phyloP scores from a whole-genome alignment of 1,284 basidiomycete species.

The Phenoliferia sp. region DNA sequence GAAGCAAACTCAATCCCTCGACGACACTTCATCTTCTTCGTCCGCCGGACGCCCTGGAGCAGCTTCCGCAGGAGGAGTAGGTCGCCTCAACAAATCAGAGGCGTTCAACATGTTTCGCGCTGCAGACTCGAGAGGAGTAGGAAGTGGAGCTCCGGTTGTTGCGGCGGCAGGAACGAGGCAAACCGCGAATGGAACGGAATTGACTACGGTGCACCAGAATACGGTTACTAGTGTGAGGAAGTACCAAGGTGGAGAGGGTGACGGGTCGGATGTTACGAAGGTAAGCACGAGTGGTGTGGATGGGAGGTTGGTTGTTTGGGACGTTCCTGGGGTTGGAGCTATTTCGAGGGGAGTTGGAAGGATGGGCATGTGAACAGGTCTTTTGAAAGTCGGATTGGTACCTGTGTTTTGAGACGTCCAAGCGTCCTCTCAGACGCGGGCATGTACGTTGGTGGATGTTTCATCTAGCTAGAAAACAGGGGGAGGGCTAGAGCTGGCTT shows the following conservation, averaged over 20 bases:
- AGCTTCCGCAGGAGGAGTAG: slow-evolving; percentile 50
- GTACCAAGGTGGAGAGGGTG: slow-evolving; percentile 59
- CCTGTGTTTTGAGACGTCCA: neutral
- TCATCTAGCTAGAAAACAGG: no score
- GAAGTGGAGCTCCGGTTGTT: slow-evolving; percentile 44
- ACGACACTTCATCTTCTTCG: slow-evolving; percentile 52
- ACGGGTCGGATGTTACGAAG: slow-evolving; percentile 52
- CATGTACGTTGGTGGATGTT: no score
- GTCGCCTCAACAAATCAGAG: slow-evolving; percentile 78
- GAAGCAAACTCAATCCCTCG: slow-evolving; percentile 72
- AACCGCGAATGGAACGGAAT: slow-evolving; percentile 57
- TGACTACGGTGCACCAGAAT: slow-evolving; percentile 92
- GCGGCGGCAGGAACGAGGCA: slow-evolving; percentile 36
- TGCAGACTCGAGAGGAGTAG: slow-evolving; percentile 80
- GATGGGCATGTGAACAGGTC: slow-evolving; percentile 11
- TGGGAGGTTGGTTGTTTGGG: slow-evolving; percentile 89
- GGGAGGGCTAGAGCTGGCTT: no score
- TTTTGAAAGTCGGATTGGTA: neutral
- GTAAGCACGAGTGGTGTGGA: slow-evolving; percentile 94
- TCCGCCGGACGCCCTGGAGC: slow-evolving; percentile 21
- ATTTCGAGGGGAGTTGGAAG: slow-evolving; percentile 18
- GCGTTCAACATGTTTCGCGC: slow-evolving; percentile 94
- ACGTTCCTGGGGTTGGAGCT: slow-evolving; percentile 45
- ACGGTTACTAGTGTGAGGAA: slow-evolving; percentile 87
- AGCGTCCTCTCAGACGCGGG: no score